Evolutionary conservation across 352 stramenopile species (phyloP).

Genomic region (Pythium apleroticum): DNA sequence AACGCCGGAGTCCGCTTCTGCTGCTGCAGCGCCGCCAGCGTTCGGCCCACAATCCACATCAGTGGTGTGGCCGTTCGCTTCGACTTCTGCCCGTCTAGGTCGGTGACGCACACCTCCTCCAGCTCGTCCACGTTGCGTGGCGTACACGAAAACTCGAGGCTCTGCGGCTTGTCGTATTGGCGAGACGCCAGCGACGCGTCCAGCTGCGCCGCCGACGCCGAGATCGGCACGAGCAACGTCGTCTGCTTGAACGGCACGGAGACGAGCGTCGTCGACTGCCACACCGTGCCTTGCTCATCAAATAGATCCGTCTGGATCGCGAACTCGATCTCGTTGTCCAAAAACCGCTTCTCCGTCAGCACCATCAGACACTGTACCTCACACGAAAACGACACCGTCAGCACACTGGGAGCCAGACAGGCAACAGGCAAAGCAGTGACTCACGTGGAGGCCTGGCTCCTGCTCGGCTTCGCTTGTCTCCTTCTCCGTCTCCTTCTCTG

Average conservation of each 20-base stretch:
- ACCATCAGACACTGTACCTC: constrained; percentile 76
- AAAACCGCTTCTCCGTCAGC: constrained; percentile 69
- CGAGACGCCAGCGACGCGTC: constrained; percentile 34
- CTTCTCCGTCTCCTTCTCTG: background rate
- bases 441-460: constrained; percentile 33
- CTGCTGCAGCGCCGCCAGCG: constrained; percentile 40
- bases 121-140: constrained; percentile 53
- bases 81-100: constrained; percentile 31
- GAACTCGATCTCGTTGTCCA: constrained; percentile 72
- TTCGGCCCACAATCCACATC: constrained; percentile 61
- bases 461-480: constrained; percentile 16
- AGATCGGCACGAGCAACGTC: constrained; percentile 53
- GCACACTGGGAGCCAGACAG: constrained; percentile 5
- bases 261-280: constrained; percentile 71
- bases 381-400: constrained; percentile 6
- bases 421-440: constrained; percentile 9
- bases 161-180: constrained; percentile 21
- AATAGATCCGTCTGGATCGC: constrained; percentile 74
- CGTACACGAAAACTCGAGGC: constrained; percentile 42
- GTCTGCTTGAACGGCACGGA: constrained; percentile 65
- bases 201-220: constrained; percentile 36
- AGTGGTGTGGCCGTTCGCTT: constrained; percentile 36
- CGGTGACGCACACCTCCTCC: constrained; percentile 50
- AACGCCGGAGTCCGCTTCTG: constrained; percentile 49
- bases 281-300: constrained; percentile 68